These are phyloP conservation scores for Phaeodactylum tricornutum DNA, from an alignment of 108 stramenopile genomes.

Conservation along the genomic window DNA sequence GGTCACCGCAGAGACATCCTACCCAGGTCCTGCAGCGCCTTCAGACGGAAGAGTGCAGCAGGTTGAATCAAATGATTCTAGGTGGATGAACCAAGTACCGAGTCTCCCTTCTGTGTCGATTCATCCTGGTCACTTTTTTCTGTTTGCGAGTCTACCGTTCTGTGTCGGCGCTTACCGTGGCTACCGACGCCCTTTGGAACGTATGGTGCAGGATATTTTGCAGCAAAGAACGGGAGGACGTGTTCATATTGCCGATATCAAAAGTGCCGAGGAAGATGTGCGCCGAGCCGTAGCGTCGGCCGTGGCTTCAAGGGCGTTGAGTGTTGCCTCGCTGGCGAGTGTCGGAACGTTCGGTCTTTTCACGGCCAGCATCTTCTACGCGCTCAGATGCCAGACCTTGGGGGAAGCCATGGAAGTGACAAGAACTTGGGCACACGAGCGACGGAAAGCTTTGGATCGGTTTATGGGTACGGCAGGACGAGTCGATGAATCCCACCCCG, in stretches of 20 bases:
- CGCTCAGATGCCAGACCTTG: constrained; percentile 34
- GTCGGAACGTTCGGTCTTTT: constrained; percentile 27
- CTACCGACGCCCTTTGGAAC: constrained; percentile 12
- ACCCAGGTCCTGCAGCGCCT: too few species aligned
- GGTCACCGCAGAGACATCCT: too few species aligned
- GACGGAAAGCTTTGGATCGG: constrained; percentile 26
- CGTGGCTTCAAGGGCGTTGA: constrained; percentile 18
- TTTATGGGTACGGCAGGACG: constrained; percentile 29
- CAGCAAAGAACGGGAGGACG: neutral
- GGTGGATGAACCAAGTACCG: too few species aligned
- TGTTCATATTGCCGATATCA: neutral
- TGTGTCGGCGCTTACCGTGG: constrained; percentile 30
- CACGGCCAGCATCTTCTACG: constrained; percentile 23
- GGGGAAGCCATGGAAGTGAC: constrained; percentile 38
- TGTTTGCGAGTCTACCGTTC: constrained; percentile 23
- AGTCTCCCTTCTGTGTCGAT: too few species aligned
- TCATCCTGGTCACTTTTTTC: constrained; percentile 25
- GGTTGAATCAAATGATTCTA: too few species aligned
- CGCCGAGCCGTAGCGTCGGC: constrained; percentile 4
- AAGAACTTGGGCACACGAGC: constrained; percentile 30
- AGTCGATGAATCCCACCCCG: constrained; percentile 24
- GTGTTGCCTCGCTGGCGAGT: constrained; percentile 22
- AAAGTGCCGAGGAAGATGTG: neutral
- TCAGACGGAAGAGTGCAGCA: too few species aligned
- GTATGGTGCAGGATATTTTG: constrained; percentile 5